Base-by-base conservation (phyloP, 805 yeast species). In the Candida alai region DNA sequence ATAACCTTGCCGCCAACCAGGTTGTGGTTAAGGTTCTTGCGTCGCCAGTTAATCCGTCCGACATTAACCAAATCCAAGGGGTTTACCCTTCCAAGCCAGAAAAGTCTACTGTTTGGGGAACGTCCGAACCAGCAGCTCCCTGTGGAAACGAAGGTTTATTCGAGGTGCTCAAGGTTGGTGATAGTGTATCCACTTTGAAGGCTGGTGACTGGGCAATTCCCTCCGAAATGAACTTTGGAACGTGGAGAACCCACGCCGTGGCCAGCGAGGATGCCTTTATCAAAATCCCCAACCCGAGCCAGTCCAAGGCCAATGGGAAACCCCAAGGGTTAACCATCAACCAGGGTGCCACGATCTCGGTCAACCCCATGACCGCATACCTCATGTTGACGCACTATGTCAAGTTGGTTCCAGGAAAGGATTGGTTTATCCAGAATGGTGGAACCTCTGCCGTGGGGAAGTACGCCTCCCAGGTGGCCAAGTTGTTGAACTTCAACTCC, bases 81-180 rank as follows among this genome's bases (percentile, higher is more conserved):
- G 71, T 66, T 2, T 66, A 66, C 42, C 73, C 73, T 4, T 58
- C 66, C 19, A 65, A 62, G 42, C 71, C 73, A 4, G 76, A 68
- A 26, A 68, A 78, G 37, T 66, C 73, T 17, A 65, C 56, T 33
- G 76, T 59, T 30, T 77, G 74, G 38, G 78, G 78, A 6, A 74
- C 85, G 1, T 57, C 54, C 3, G 49, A 43, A 8, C 88, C 94
- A 3, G 62, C 77, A 6, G 95, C 95, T 3, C 81, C 88, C 24
- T 86, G 90, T 25, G 98, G 98, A 37, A 93, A 93, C 55, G 98
- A 90, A 61, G 98, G 97, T 16, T 73, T 86, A n/a, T 89, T 86
- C 54, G 83, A 87, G 54, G 80, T 90, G 12, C 52, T 85, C 12
- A 76, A 79, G 34, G 73, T 74, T 9, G 96, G 96, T 13, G 47